A percentile compares a stretch with the other conserved stretches of the same genome.
phyloP scores from a whole-genome alignment of 2,329 filamentous ascomycete species.

The Eurotiales sp. region DNA sequence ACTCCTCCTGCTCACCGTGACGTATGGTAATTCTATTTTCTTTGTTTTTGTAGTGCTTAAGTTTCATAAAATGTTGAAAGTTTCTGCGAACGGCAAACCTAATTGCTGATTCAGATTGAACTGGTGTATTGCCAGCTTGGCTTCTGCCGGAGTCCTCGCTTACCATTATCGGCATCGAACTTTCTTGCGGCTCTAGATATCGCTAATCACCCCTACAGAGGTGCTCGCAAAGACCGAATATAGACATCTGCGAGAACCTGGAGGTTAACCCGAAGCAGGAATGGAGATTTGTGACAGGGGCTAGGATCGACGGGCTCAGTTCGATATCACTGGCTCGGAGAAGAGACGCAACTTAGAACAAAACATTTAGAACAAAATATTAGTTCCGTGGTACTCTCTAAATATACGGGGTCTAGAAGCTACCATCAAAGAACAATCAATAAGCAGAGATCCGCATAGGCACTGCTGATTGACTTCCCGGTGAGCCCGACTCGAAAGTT shows the following conservation, averaged over 20 bases:
- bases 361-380: background rate
- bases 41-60: background rate
- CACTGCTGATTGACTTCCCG: slow-evolving; percentile 11
- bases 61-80: background rate
- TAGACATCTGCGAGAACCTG: no score
- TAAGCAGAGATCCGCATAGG: background rate
- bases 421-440: no score
- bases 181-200: background rate
- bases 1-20: slow-evolving; percentile 4
- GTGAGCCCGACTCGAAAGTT: slow-evolving; percentile 3
- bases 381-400: background rate
- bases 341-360: background rate
- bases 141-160: background rate
- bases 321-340: slow-evolving; percentile 9
- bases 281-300: background rate
- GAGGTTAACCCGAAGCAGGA: no score
- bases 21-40: background rate
- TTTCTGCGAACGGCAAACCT: background rate
- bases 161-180: background rate
- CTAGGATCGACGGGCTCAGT: background rate
- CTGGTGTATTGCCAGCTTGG: background rate
- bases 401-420: no score
- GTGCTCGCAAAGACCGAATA: no score
- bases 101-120: background rate
- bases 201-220: background rate